phyloP scores from a whole-genome alignment of 495 filamentous ascomycete species.

The Chaetomidium leptoderma region DNA sequence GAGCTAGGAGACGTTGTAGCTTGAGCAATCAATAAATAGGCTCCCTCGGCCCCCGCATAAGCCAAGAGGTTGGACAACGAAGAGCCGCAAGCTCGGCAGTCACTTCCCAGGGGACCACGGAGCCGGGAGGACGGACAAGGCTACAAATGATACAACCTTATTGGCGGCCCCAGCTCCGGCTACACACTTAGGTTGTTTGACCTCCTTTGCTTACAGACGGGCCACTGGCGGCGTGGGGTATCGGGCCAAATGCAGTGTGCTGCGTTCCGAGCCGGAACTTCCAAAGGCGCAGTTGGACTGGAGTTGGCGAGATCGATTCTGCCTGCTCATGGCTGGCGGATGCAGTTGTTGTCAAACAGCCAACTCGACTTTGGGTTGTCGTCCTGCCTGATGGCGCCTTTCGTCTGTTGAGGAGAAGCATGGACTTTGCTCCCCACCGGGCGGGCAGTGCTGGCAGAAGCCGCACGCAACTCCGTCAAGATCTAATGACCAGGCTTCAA shows the following conservation, averaged over 20 bases:
- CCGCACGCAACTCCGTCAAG: too few relatives aligned
- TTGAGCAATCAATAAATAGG: not conserved
- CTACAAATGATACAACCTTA: not conserved
- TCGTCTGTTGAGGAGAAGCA: too few relatives aligned
- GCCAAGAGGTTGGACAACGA: not conserved
- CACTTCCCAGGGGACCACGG: not conserved
- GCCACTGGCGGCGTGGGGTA: not conserved
- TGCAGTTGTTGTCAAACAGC: not conserved
- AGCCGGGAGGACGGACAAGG: not conserved
- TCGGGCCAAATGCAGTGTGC: not conserved
- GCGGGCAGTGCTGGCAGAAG: too few relatives aligned
- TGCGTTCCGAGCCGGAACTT: not conserved
- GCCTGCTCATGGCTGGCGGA: not conserved
- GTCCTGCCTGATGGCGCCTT: too few relatives aligned
- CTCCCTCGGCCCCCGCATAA: not conserved
- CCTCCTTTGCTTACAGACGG: not conserved
- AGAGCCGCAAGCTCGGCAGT: not conserved
- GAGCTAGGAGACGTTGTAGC: not conserved
- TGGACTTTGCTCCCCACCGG: too few relatives aligned
- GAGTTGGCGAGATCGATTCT: not conserved
- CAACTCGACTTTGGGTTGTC: too few relatives aligned
- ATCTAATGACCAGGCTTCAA: too few relatives aligned
- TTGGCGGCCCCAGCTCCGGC: not conserved
- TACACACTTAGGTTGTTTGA: too few relatives aligned
- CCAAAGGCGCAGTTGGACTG: not conserved